Percentiles rank a stretch among this genome's conserved stretches.
Evolutionary conservation across 768 basidiomycete genomes (phyloP).

Genomic region (Mycena pura): DNA sequence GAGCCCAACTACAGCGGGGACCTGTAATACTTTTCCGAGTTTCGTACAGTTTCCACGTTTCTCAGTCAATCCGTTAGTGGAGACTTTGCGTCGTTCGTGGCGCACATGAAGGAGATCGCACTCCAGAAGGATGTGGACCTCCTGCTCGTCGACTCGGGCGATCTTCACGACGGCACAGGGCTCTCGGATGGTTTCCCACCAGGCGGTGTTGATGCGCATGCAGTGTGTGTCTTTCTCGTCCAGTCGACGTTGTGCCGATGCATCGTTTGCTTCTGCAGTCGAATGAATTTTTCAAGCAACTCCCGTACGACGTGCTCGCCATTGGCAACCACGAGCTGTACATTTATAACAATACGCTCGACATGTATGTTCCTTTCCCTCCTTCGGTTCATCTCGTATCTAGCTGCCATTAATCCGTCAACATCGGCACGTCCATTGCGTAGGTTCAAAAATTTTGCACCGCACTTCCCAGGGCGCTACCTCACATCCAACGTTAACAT

Average conservation of each 20-base stretch:
- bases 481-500: conserved; percentile 89
- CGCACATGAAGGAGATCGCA: conserved; percentile 82
- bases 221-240: no score
- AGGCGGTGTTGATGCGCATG: conserved; percentile 75
- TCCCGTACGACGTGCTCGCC: conserved; percentile 83
- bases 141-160: conserved; percentile 83
- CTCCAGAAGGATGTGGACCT: conserved; percentile 78
- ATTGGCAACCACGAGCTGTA: conserved; percentile 75
- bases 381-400: no score
- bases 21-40: no score
- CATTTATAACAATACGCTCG: conserved; percentile 24
- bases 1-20: conserved; percentile 81
- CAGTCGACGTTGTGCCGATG: no score
- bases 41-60: no score
- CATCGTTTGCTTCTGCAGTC: no score
- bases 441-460: conserved; percentile 22
- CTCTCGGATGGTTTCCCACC: conserved; percentile 77
- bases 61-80: no score
- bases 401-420: no score
- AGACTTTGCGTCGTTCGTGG: conserved; percentile 87
- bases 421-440: no score
- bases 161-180: conserved; percentile 81
- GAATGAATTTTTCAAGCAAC: conserved; percentile 38
- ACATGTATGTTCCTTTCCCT: background rate
- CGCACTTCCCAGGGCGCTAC: conserved; percentile 26